Conservation (phyloP, 495 filamentous ascomycete genomes). For the Penicillium waksmanii region DNA sequence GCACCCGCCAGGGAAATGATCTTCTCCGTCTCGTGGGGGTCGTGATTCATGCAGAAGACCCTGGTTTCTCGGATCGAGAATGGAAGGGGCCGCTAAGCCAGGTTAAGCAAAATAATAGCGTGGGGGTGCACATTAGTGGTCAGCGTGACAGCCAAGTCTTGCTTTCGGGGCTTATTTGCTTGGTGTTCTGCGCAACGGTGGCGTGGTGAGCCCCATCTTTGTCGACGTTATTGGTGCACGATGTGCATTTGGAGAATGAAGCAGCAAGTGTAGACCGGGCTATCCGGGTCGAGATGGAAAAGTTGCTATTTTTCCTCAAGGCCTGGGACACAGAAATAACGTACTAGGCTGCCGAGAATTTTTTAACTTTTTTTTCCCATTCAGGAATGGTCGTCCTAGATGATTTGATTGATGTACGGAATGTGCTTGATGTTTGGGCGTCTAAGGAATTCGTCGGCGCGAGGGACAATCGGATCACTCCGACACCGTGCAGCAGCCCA, state of each 20-base stretch:
- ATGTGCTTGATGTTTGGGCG: neutral
- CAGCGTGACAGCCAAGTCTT: neutral
- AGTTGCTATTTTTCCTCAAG: no score
- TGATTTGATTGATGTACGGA: neutral
- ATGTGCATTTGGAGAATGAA: neutral
- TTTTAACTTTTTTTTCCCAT: no score
- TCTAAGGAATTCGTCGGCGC: neutral
- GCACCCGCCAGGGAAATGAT: neutral
- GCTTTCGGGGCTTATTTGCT: neutral
- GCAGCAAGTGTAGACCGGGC: neutral
- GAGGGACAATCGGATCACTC: neutral
- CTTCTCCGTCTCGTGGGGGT: constrained; percentile 4
- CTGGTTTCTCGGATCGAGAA: neutral
- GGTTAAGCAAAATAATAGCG: neutral
- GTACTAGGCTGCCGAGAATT: no score
- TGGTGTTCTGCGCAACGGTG: neutral
- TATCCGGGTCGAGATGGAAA: neutral
- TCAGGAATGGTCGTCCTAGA: no score
- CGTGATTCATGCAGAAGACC: neutral
- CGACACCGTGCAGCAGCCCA: neutral
- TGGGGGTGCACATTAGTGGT: constrained; percentile 3
- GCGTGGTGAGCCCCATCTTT: neutral
- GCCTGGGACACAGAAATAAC: no score
- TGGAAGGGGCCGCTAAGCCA: neutral
- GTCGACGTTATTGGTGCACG: neutral